phyloP scores from a whole-genome alignment of 106 monocot species.

The Chionographis japonica region DNA sequence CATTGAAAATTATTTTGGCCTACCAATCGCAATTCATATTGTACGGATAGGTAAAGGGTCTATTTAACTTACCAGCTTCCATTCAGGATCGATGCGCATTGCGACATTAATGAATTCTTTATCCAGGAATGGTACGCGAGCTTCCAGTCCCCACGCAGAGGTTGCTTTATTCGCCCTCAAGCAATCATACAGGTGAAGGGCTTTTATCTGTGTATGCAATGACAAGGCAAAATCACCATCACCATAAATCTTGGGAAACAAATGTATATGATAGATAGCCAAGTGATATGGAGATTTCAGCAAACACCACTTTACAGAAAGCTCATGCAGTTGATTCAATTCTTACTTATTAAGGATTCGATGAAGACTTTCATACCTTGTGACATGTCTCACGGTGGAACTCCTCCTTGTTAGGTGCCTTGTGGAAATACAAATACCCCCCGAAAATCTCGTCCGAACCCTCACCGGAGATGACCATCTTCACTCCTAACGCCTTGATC shows the following conservation, averaged over 20 bases:
- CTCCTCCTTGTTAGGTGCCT: slow-evolving; percentile 75
- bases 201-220: slow-evolving; percentile 34
- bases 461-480: slow-evolving; percentile 70
- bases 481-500: slow-evolving; percentile 54
- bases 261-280: too few relatives aligned
- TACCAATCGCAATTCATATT: too few relatives aligned
- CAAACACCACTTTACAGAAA: too few relatives aligned
- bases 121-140: slow-evolving; percentile 64
- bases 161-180: slow-evolving; percentile 63
- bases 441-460: slow-evolving; percentile 66
- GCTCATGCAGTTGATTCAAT: too few relatives aligned
- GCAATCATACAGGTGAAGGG: slow-evolving; percentile 64
- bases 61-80: slow-evolving; percentile 39
- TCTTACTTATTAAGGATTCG: too few relatives aligned
- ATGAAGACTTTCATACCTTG: slow-evolving; percentile 26
- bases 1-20: too few relatives aligned
- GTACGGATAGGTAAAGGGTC: too few relatives aligned
- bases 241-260: background rate
- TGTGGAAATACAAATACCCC: slow-evolving; percentile 67
- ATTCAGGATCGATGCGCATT: slow-evolving; percentile 70
- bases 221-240: background rate
- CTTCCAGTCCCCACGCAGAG: slow-evolving; percentile 66
- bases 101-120: slow-evolving; percentile 59
- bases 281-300: too few relatives aligned
- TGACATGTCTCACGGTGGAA: slow-evolving; percentile 59